phyloP scores from a whole-genome alignment of 768 basidiomycete genomes.

The Russula olivacea region DNA sequence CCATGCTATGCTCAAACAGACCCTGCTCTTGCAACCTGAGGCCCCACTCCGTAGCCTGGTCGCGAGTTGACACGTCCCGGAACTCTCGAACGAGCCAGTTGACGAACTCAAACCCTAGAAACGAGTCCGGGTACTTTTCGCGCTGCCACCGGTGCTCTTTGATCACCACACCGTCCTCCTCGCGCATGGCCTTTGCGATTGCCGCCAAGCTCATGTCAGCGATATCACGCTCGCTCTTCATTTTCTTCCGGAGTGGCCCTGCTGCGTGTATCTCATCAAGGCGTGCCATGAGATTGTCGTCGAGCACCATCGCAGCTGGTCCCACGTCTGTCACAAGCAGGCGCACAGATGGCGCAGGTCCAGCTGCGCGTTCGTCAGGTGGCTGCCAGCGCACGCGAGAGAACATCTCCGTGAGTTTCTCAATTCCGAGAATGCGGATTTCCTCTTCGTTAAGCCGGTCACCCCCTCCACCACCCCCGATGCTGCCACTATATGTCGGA shows the following conservation, averaged over 20 bases:
- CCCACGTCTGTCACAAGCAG: constrained; percentile 82
- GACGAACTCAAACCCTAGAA: constrained; percentile 85
- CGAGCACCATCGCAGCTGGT: constrained; percentile 72
- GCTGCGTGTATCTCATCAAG: constrained; percentile 74
- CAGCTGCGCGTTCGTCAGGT: constrained; percentile 45
- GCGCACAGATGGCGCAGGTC: constrained; percentile 54
- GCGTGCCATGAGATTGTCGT: constrained; percentile 71
- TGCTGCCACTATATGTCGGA: constrained; percentile 40
- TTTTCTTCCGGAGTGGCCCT: constrained; percentile 72
- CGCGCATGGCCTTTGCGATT: constrained; percentile 80
- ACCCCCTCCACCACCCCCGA: constrained; percentile 47
- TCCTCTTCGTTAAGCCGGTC: constrained; percentile 84
- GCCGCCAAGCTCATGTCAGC: constrained; percentile 53
- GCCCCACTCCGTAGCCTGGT: constrained; percentile 78
- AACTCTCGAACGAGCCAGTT: constrained; percentile 92
- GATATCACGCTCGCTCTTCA: constrained; percentile 72
- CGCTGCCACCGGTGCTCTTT: constrained; percentile 83
- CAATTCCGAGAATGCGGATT: constrained; percentile 81
- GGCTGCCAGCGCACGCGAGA: constrained; percentile 76
- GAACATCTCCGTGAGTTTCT: constrained; percentile 86
- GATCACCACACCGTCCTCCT: constrained; percentile 78
- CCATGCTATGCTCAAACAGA: constrained; percentile 77
- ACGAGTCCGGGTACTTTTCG: constrained; percentile 67
- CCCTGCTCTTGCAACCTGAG: constrained; percentile 71
- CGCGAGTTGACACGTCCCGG: constrained; percentile 75